Percentiles rank a stretch among this genome's conserved stretches.
Evolutionary conservation across 305 asterid species (phyloP).

Genomic region (Coffea humblotiana): DNA sequence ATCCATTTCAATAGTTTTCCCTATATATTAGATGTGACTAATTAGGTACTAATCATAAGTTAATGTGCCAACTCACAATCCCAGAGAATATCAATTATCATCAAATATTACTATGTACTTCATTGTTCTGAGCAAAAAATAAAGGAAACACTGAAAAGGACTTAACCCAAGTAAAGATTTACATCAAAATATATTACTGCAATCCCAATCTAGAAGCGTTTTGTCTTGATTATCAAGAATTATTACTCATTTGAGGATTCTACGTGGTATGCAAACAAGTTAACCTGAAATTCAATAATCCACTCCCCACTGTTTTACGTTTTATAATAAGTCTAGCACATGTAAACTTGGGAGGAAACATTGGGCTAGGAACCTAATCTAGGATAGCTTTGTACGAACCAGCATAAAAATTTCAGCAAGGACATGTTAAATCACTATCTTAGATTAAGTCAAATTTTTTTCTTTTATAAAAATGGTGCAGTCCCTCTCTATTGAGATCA

Average conservation of each 20-base stretch:
- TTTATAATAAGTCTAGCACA: background rate
- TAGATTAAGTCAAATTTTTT: background rate
- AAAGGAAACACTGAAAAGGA: background rate
- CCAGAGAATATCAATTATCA: background rate
- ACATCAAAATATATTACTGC: background rate
- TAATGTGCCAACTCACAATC: background rate
- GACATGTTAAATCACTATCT: background rate
- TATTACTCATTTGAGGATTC: background rate
- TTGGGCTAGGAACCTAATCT: background rate
- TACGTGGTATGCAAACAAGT: background rate
- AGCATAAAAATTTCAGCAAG: background rate
- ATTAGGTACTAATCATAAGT: background rate
- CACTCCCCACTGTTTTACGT: background rate
- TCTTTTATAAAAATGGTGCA: background rate
- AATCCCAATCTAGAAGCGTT: background rate
- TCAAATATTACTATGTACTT: background rate
- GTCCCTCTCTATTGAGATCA: background rate
- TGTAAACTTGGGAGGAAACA: conserved; percentile 4
- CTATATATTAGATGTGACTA: background rate
- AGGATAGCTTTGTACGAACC: background rate
- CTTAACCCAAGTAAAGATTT: background rate
- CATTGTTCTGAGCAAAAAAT: background rate
- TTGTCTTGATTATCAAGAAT: background rate
- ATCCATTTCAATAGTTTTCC: background rate
- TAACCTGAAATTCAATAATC: background rate